A percentile compares a stretch with the other conserved stretches of the same genome.
Conservation (phyloP, 2,329 filamentous ascomycete species). For the Penicillium corylophilum region DNA sequence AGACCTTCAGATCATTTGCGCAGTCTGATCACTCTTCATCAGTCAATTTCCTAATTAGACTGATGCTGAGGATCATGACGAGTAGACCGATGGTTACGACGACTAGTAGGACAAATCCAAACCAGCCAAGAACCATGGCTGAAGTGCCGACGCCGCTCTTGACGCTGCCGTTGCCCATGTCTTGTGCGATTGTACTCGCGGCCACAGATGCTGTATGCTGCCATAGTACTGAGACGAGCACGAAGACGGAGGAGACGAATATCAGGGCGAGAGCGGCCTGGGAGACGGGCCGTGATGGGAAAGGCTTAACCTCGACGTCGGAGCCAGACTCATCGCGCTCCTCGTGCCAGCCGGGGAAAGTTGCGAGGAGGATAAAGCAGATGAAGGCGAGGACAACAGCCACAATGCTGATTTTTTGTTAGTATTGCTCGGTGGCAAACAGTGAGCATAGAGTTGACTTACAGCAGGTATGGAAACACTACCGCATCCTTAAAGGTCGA, state of each 20-base stretch:
- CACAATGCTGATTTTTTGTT: conserved; percentile 67
- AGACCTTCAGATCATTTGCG: conserved; percentile 3
- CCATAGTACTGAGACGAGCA: conserved; percentile 62
- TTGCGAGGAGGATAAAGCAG: conserved; percentile 90
- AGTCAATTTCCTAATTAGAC: conserved; percentile 65
- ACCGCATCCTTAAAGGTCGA: conserved; percentile 98
- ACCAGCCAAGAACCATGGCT: conserved; percentile 97
- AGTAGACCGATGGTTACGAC: conserved; percentile 92
- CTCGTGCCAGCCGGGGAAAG: conserved; percentile 97
- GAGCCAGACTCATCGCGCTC: conserved; percentile 77
- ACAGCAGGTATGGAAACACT: conserved; percentile 96
- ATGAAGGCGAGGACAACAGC: conserved; percentile 97
- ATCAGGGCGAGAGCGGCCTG: conserved; percentile 92
- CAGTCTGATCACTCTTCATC: conserved; percentile 37
- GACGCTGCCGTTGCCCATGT: conserved; percentile 86
- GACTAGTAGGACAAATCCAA: conserved; percentile 88
- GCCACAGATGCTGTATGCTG: conserved; percentile 92
- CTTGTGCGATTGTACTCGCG: conserved; percentile 88
- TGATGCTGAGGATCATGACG: conserved; percentile 94
- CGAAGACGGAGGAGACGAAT: conserved; percentile 67
- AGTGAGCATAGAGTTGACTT: conserved; percentile 41
- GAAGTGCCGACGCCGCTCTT: conserved; percentile 85
- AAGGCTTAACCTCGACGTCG: conserved; percentile 88
- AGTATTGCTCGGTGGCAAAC: background rate
- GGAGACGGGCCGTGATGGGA: conserved; percentile 87